Conservation (phyloP, 139 green algal species). For the Tetratostichococcus sp. region DNA sequence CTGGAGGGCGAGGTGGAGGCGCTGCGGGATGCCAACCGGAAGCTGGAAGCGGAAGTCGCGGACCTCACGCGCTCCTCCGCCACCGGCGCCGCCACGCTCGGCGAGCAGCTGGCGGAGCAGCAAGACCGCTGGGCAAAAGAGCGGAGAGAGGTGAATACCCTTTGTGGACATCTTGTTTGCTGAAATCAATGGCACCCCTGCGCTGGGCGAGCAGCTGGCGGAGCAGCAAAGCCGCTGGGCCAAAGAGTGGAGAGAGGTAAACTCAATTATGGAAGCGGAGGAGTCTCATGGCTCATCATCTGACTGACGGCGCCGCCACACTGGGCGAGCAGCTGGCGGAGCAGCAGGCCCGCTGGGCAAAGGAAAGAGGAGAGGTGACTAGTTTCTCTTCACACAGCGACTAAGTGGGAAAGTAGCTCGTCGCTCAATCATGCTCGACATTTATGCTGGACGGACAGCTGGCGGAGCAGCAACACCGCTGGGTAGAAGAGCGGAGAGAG, state of each 20-base stretch:
- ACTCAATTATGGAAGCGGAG: no score
- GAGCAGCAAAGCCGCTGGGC: neutral
- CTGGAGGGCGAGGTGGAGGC: neutral
- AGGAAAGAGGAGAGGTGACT: neutral
- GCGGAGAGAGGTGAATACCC: no score
- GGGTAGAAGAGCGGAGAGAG: no score
- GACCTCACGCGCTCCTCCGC: neutral
- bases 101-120: neutral
- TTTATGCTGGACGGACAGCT: neutral
- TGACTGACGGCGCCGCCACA: neutral
- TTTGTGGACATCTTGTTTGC: no score
- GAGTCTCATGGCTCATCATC: no score
- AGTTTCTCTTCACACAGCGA: no score
- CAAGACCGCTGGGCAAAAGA: neutral
- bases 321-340: neutral
- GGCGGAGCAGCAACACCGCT: neutral
- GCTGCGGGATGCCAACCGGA: neutral
- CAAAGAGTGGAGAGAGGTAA: no score
- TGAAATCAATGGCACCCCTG: neutral
- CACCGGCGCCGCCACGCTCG: neutral
- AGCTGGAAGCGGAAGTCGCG: neutral
- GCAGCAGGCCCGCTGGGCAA: neutral
- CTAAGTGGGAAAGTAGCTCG: no score
- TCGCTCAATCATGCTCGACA: no score
- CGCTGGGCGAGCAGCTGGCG: neutral